Evolutionary conservation across 2,329 filamentous ascomycete genomes (phyloP), one percentile per base, ranked within the genome.

Genomic region (Byssochlamys sp.): DNA sequence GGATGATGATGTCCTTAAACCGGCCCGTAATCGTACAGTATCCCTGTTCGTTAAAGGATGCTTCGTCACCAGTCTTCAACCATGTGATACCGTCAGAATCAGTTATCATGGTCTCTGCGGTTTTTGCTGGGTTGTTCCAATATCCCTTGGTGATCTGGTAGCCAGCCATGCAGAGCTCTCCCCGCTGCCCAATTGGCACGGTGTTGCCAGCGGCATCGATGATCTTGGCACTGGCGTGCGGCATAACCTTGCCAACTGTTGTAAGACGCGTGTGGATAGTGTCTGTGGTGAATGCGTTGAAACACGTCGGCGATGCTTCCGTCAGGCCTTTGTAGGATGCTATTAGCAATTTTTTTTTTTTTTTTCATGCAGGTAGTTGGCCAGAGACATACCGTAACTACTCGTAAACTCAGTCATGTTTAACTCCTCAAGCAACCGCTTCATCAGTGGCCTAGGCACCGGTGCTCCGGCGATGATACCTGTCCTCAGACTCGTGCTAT

Each of bases 391-490:
- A 58, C 90, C 91, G 71, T 96, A 96, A 75, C 90, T 95, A 61
- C 95, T 96, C 1, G 90, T 89, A 45, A 96, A 76, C 55, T 92
- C 87, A 0, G 79, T 80, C 7, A 96, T 76, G 33, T 91, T 91
- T 26, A 96, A 79, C 3, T 76, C 79, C 27, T 79, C 78, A 69
- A 89, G 86, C 4, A 96, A 75, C 56, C 62, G 65, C 59, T 65
- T 66, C 69, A 69, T 94, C 25, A 95, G 78, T 33, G 86, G 80
- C 54, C 85, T 83, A 0, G 92, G 90, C 0, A 96, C 86, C 3
- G 84, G 85, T 50, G 83, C 87, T 0, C 91, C 92, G 0, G 91
- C 89, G 2, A 87, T 90, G 63, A 96, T 95, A 26, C 91, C 92
- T 26, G 91, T 96, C 45, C 85, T 79, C 2, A 96, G 78, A 60